Base-by-base conservation (phyloP, 2,329 filamentous ascomycete genomes). In the Apiospora hydei region DNA sequence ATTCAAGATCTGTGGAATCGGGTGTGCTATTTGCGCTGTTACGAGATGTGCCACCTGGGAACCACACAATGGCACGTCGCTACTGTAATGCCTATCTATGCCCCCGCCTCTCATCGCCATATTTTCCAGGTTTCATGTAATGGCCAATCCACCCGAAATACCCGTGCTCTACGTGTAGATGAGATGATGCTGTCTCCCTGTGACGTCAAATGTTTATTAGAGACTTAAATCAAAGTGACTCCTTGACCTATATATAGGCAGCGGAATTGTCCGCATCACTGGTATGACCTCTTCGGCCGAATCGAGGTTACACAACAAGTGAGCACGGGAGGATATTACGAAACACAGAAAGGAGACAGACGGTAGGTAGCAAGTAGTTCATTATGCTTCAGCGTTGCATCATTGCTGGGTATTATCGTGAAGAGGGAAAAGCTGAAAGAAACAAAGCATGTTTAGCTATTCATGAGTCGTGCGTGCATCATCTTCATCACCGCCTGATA, bases 401-500 rank as follows among this genome's bases (percentile, higher is more conserved):
- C 49, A n/a, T 34, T 57, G 51, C 51, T 34, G 26, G 51, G 51
- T 57, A 57, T 51, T 51, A 13, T n/a, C 18, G n/a, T 14, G n/a
- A 13, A 24, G n/a, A 24, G 49, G n/a, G 8, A 24, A 26, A 13
- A 24, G 14, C n/a, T 11, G n/a, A 34, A 57, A 26, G 26, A 57
- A 34, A 57, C n/a, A 34, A 57, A 21, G 18, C 51, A 57, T 57
- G n/a, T n/a, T 24, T 26, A 26, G 49, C 49, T 13, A 26, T 51
- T 51, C 51, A 57, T 57, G 26, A 57, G 51, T 57, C 51, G 26
- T 34, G 51, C 51, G 5, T 24, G n/a, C 49, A 53, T 53, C 49
- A 4, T 10, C 13, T 13, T 26, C 41, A 67, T 61, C 49, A 71
- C 69, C 66, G 68, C 46, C 72, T 71, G 66, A 73, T 72, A n/a